phyloP scores from a whole-genome alignment of 805 yeast species.

The Starmerella vitae region DNA sequence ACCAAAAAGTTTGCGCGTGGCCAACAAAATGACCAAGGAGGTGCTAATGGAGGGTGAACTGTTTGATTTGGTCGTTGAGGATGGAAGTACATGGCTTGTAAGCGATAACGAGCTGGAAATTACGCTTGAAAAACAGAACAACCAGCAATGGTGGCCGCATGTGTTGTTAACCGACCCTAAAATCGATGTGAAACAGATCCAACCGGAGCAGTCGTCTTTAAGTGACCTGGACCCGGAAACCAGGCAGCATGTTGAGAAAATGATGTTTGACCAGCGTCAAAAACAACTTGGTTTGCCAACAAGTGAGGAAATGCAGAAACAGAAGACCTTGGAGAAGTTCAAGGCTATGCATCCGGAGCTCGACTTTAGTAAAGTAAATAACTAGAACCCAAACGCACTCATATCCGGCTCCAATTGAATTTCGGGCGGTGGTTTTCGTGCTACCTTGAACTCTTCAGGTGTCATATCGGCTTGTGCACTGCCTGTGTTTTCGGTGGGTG shows the following conservation, averaged over 20 bases:
- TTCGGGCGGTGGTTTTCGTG: constrained; percentile 33
- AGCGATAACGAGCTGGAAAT: constrained; percentile 30
- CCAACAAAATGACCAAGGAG: constrained; percentile 17
- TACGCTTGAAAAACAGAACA: constrained; percentile 29
- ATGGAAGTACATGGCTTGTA: constrained; percentile 33
- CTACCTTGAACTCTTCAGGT: too few relatives aligned
- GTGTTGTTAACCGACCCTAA: constrained; percentile 32
- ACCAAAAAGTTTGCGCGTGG: constrained; percentile 20
- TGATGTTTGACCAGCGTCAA: constrained; percentile 36
- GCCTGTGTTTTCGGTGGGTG: too few relatives aligned
- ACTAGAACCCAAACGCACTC: constrained; percentile 53
- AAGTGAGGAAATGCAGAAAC: constrained; percentile 29
- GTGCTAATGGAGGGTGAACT: constrained; percentile 27
- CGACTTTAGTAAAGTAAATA: constrained; percentile 30
- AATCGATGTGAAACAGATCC: constrained; percentile 31
- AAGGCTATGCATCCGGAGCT: constrained; percentile 34
- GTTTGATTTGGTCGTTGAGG: constrained; percentile 25
- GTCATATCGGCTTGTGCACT: too few relatives aligned
- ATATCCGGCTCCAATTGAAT: constrained; percentile 62
- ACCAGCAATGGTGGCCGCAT: constrained; percentile 37
- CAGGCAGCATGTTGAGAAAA: constrained; percentile 34
- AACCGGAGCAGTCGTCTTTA: constrained; percentile 32
- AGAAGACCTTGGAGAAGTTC: constrained; percentile 28
- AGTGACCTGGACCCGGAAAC: constrained; percentile 34
- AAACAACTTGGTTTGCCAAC: constrained; percentile 30